Base-by-base conservation (phyloP, 228 moss, liverwort and hornwort species). In the Sphagnum magellanicum region DNA sequence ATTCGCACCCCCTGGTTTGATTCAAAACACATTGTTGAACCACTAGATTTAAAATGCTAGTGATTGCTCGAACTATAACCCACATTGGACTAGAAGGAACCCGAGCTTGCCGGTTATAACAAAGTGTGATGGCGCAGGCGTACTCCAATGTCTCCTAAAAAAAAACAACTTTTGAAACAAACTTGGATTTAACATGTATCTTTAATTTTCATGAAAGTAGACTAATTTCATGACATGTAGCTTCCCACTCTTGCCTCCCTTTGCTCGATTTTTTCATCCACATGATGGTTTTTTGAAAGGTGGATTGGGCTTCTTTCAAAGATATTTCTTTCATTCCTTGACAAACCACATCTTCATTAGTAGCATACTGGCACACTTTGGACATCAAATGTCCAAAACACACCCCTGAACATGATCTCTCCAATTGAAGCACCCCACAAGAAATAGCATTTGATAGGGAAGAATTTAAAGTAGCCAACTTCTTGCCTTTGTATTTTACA, bases 21-120 rank as follows among this genome's bases (percentile, higher is more conserved):
- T 85, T 85, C 59, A 85, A 13, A 67, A 85, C 73, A 63, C 85
- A 72, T 58, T 81, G 79, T 52, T 73, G 74, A 8, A 85, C 79
- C 65, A 85, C 66, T 59, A 74, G 81, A 47, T 81, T 77, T 12
- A 85, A 76, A 67, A 77, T 81, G 60, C 79, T 79, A n/a, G 85
- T 65, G 55, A 72, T 67, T 58, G 72, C 60, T 73, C 74, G 70
- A 0, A 77, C 85, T 70, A 81, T 70, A 11, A 79, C 76, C 85
- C 85, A 85, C 52, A 72, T 60, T 65, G 74, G 78, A 32, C 32
- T 3, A 32, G 3, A 32, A 32, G 32, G 32, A 32, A 32, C 32
- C 3, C 1, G 32, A 32, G 32, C 0, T 32, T 32, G 3, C 3
- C 2, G 32, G 32, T 32, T 32, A 2, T 32, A 32, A 2, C 32